Evolutionary conservation across 345 rosid genomes (phyloP).

Genomic region (Trapa bicornis): DNA sequence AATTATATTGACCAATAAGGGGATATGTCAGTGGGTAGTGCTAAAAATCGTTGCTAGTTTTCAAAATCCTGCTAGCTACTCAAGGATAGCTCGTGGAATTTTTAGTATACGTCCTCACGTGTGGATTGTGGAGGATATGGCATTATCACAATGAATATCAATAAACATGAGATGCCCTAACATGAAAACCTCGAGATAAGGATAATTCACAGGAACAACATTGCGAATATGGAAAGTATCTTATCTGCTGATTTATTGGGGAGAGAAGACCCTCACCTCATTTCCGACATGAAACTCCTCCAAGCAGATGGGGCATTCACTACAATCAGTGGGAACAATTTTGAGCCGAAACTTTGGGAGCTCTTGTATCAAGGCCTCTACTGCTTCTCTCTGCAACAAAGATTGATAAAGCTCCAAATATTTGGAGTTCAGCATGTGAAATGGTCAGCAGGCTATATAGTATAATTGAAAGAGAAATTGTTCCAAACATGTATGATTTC

Average conservation of each 20-base stretch:
- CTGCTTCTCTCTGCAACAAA: constrained; percentile 69
- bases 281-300: constrained; percentile 84
- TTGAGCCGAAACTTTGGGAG: constrained; percentile 92
- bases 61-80: neutral
- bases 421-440: neutral
- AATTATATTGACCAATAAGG: neutral
- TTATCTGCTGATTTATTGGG: neutral
- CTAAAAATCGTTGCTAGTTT: neutral
- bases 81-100: neutral
- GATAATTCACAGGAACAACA: neutral
- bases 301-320: constrained; percentile 97
- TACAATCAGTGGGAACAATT: constrained; percentile 91
- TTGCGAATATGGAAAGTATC: neutral
- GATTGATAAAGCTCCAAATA: neutral
- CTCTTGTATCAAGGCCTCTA: constrained; percentile 91
- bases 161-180: neutral
- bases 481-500: too few species aligned
- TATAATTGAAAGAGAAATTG: too few species aligned
- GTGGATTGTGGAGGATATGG: neutral
- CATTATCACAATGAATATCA: neutral
- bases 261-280: constrained; percentile 42
- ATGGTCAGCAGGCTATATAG: too few species aligned
- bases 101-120: neutral
- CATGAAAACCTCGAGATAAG: neutral
- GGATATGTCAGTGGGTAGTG: neutral